A percentile compares a stretch with the other conserved stretches of the same genome.
Conservation (phyloP, 306 rosid species). For the Gillenia trifoliata region DNA sequence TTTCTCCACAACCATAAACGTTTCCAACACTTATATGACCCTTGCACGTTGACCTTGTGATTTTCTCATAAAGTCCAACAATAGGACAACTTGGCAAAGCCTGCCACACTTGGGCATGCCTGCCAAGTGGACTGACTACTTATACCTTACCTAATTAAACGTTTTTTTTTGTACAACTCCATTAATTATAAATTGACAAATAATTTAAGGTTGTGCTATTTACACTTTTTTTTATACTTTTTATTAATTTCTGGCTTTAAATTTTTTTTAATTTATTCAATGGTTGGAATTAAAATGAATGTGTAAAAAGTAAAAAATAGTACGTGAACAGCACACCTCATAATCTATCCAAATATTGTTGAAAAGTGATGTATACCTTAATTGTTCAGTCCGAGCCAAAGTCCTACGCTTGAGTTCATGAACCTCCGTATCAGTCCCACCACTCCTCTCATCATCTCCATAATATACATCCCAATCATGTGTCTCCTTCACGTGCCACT, state of each 20-base stretch:
- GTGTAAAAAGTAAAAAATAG: too few relatives aligned
- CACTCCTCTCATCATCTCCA: neutral
- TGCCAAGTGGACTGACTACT: neutral
- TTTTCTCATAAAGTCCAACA: neutral
- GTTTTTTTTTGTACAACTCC: neutral
- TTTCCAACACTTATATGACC: neutral
- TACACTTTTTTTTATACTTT: too few relatives aligned
- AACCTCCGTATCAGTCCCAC: neutral
- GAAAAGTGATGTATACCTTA: constrained; percentile 34
- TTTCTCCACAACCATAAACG: neutral
- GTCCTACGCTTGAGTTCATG: neutral
- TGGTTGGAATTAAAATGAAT: too few relatives aligned
- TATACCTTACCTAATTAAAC: neutral
- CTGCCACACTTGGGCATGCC: neutral
- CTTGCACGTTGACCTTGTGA: neutral
- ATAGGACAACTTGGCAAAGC: neutral
- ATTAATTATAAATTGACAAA: neutral
- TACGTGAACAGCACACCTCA: too few relatives aligned
- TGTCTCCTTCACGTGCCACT: constrained; percentile 22
- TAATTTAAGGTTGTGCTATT: too few relatives aligned
- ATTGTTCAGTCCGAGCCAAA: constrained; percentile 38
- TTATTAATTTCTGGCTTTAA: too few relatives aligned
- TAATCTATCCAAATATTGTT: neutral
- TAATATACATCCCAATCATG: neutral
- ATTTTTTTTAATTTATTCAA: too few relatives aligned